Conservation (phyloP, 495 filamentous ascomycete genomes). For the Penicillium manginii region DNA sequence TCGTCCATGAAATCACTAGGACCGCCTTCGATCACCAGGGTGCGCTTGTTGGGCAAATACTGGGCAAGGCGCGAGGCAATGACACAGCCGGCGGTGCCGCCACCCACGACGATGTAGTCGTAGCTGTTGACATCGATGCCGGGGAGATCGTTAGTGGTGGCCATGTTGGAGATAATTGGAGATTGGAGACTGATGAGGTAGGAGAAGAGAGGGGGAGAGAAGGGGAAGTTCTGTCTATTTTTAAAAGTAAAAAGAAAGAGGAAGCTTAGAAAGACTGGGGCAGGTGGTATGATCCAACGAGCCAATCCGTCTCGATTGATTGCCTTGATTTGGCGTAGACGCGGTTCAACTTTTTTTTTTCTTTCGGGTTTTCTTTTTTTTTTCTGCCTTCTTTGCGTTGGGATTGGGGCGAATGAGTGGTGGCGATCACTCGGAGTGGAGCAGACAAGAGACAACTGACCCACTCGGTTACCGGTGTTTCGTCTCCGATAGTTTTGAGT, state of each 20-base stretch:
- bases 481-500: background rate
- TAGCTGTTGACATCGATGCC: conserved; percentile 65
- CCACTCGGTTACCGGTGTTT: conserved; percentile 8
- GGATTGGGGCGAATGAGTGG: conserved; percentile 14
- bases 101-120: conserved; percentile 86
- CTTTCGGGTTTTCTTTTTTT: conserved; percentile 7
- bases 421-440: conserved; percentile 11
- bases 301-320: conserved; percentile 9
- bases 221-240: background rate
- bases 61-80: conserved; percentile 72
- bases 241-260: conserved; percentile 1
- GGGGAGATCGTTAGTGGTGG: conserved; percentile 64
- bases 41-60: conserved; percentile 66
- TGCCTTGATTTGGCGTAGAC: conserved; percentile 11
- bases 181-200: conserved; percentile 9
- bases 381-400: conserved; percentile 3
- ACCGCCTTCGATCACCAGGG: conserved; percentile 68
- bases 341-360: conserved; percentile 14
- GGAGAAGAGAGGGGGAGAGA: conserved; percentile 8
- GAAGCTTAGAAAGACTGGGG: conserved; percentile 5
- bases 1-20: conserved; percentile 67
- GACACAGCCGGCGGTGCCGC: conserved; percentile 86
- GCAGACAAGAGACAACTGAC: conserved; percentile 3
- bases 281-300: conserved; percentile 15
- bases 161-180: conserved; percentile 41